A percentile compares a stretch with the other conserved stretches of the same genome.
phyloP scores from a whole-genome alignment of 2,329 filamentous ascomycete species.

The Rutstroemia sp. region DNA sequence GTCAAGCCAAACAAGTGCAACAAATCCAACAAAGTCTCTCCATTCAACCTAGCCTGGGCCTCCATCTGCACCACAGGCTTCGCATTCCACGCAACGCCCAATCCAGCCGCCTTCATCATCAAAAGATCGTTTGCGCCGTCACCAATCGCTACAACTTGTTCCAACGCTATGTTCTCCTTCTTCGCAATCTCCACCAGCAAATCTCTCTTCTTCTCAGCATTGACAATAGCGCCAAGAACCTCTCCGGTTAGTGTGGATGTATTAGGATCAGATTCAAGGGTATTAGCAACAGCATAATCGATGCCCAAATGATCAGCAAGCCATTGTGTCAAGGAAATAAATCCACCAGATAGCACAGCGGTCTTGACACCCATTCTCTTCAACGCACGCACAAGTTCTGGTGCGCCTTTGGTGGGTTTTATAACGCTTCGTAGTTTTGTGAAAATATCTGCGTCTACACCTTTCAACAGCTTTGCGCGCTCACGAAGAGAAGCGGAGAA shows the following conservation, averaged over 20 bases:
- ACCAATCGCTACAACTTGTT: slow-evolving; percentile 66
- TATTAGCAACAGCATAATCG: slow-evolving; percentile 84
- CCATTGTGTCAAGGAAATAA: slow-evolving; percentile 83
- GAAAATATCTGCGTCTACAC: slow-evolving; percentile 72
- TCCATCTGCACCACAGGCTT: slow-evolving; percentile 77
- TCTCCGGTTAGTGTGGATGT: slow-evolving; percentile 59
- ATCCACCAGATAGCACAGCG: slow-evolving; percentile 87
- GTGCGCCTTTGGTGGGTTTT: slow-evolving; percentile 74
- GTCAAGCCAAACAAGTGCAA: slow-evolving; percentile 69
- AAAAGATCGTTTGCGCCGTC: slow-evolving; percentile 78
- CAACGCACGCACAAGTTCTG: slow-evolving; percentile 64
- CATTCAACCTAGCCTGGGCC: slow-evolving; percentile 66
- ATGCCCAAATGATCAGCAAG: slow-evolving; percentile 73
- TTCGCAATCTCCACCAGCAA: slow-evolving; percentile 63
- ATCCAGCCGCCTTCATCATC: slow-evolving; percentile 69
- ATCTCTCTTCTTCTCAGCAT: slow-evolving; percentile 66
- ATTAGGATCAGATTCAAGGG: slow-evolving; percentile 57
- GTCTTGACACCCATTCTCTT: slow-evolving; percentile 77
- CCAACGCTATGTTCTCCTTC: slow-evolving; percentile 56
- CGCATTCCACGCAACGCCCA: slow-evolving; percentile 78
- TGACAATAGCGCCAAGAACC: slow-evolving; percentile 64
- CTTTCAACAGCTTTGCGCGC: slow-evolving; percentile 72
- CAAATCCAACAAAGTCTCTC: slow-evolving; percentile 61
- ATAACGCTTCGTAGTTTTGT: slow-evolving; percentile 68
- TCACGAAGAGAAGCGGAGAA: slow-evolving; percentile 79